Conservation (phyloP, 108 stramenopile species). For the Hondaea fermentalgiana region DNA sequence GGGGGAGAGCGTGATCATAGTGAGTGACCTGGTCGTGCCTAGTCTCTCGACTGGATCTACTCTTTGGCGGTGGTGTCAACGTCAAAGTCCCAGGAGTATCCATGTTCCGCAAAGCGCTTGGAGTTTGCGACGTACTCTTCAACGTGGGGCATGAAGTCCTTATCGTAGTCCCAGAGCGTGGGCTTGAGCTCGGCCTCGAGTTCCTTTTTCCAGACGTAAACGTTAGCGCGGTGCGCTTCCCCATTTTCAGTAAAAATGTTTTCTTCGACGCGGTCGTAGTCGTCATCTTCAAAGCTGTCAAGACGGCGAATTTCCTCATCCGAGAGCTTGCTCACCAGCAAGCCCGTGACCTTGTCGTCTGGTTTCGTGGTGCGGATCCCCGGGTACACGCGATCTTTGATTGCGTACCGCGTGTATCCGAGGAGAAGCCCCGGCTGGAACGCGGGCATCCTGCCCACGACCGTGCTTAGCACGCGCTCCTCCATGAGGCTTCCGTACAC, state of each 20-base stretch:
- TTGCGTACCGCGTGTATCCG: background rate
- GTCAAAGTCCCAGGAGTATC: background rate
- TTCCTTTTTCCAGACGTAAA: constrained; percentile 6
- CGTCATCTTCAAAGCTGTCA: background rate
- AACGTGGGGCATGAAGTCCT: background rate
- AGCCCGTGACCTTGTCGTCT: background rate
- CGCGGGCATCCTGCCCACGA: background rate
- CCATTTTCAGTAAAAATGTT: background rate
- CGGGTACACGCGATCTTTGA: background rate
- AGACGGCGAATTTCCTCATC: background rate
- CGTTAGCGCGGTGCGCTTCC: background rate
- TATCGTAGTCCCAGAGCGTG: background rate
- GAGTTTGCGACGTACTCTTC: background rate
- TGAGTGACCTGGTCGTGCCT: too few relatives aligned
- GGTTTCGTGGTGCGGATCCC: background rate
- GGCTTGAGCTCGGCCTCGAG: background rate
- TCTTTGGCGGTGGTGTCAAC: background rate
- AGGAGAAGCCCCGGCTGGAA: background rate
- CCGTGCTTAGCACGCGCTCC: background rate
- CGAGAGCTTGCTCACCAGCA: background rate
- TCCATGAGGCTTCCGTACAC: background rate
- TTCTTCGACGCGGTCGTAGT: background rate
- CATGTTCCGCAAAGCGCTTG: background rate
- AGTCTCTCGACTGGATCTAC: background rate
- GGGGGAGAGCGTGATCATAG: too few relatives aligned